phyloP scores from a whole-genome alignment of 768 basidiomycete genomes.

The Suillus americanus region DNA sequence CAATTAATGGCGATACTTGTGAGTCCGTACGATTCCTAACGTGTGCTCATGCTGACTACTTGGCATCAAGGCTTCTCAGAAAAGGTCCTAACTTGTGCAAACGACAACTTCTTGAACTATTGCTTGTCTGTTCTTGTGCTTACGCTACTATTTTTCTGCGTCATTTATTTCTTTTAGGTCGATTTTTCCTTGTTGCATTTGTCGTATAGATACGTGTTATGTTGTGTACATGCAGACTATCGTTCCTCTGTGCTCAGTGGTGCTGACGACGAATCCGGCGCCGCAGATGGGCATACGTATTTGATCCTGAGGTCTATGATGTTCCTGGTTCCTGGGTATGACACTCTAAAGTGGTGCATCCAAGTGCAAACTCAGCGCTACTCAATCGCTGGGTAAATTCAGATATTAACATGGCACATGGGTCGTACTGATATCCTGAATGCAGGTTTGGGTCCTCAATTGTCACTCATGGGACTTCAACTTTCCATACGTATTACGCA shows the following conservation, averaged over 20 bases:
- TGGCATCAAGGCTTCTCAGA: slow-evolving; percentile 25
- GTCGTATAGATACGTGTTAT: slow-evolving; percentile 6
- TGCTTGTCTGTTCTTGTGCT: slow-evolving; percentile 4
- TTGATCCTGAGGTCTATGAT: background rate
- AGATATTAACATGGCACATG: background rate
- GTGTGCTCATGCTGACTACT: slow-evolving; percentile 1
- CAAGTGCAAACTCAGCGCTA: background rate
- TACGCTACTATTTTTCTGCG: background rate
- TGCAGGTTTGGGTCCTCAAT: background rate
- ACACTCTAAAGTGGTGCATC: background rate
- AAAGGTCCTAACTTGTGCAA: slow-evolving; percentile 19
- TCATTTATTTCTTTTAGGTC: slow-evolving; percentile 6
- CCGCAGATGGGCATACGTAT: background rate
- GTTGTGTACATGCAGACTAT: slow-evolving; percentile 2
- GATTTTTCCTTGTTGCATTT: background rate
- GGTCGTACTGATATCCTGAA: background rate
- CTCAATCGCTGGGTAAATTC: background rate
- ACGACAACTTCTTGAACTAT: background rate
- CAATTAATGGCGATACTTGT: slow-evolving; percentile 73
- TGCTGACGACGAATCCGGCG: background rate
- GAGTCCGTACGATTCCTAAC: slow-evolving; percentile 21
- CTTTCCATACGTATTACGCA: background rate
- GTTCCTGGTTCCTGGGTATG: background rate
- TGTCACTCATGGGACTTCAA: background rate
- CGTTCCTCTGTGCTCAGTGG: background rate